phyloP scores from a whole-genome alignment of 225 moss, liverwort and hornwort genomes.

The Sphagnum tenellum region DNA sequence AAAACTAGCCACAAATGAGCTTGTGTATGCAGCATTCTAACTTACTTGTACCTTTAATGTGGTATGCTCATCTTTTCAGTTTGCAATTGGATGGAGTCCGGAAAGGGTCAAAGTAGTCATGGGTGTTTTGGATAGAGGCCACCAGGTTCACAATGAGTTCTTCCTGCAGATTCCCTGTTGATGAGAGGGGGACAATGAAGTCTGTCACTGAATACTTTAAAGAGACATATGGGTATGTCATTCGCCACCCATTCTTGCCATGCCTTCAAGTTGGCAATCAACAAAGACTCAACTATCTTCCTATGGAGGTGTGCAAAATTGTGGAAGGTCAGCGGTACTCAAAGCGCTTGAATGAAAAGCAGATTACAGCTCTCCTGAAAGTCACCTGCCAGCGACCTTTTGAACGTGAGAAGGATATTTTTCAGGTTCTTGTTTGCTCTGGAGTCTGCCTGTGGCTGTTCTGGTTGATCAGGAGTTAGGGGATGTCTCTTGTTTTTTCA shows the following conservation, averaged over 20 bases:
- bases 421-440: no score
- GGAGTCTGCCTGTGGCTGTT: no score
- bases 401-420: no score
- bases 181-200: conserved; percentile 1
- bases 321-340: conserved; percentile 5
- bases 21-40: background rate
- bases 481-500: no score
- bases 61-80: no score
- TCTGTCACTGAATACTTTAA: conserved; percentile 6
- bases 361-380: conserved; percentile 5
- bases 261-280: conserved; percentile 6
- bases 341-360: conserved; percentile 6
- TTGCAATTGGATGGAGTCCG: no score
- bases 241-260: conserved; percentile 1
- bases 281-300: conserved; percentile 3
- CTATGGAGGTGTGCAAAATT: conserved; percentile 8
- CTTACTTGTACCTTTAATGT: no score
- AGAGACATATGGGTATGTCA: conserved; percentile 1
- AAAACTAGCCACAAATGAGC: conserved; percentile 1
- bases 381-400: no score
- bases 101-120: no score
- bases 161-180: background rate
- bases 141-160: no score
- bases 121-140: no score
- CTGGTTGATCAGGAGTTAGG: no score